phyloP scores from a whole-genome alignment of 2,329 filamentous ascomycete species.

The Cordyceps farinosa region DNA sequence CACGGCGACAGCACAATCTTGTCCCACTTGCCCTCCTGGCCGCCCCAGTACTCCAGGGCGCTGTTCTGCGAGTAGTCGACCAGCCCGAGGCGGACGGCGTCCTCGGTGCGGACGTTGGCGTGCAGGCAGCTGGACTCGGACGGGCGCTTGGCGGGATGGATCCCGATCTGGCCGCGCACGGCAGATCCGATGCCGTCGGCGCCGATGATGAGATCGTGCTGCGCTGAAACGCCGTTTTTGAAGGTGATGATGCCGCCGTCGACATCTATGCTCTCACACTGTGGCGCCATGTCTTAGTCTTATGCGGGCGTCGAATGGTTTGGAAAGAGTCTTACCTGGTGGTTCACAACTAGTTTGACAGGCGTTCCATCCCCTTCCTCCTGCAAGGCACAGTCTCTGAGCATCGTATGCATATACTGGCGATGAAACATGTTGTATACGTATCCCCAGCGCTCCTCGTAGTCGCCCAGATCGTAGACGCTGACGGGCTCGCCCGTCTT shows the following conservation, averaged over 20 bases:
- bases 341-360: slow-evolving; percentile 53
- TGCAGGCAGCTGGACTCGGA: slow-evolving; percentile 61
- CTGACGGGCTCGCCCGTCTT: slow-evolving; percentile 63
- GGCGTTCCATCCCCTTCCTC: slow-evolving; percentile 51
- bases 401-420: slow-evolving; percentile 65
- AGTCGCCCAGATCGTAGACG: slow-evolving; percentile 61
- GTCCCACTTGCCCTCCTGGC: slow-evolving; percentile 58
- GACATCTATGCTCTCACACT: slow-evolving; percentile 51
- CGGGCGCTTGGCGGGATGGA: slow-evolving; percentile 56
- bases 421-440: slow-evolving; percentile 68
- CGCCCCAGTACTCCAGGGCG: slow-evolving; percentile 69
- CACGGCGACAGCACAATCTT: slow-evolving; percentile 71
- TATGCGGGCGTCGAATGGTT: not conserved
- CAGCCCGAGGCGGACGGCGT: slow-evolving; percentile 57
- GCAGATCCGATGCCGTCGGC: slow-evolving; percentile 65
- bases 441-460: slow-evolving; percentile 62
- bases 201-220: slow-evolving; percentile 60
- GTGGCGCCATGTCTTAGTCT: not conserved
- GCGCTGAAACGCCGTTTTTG: slow-evolving; percentile 44
- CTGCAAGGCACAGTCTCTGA: slow-evolving; percentile 56
- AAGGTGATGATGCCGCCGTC: slow-evolving; percentile 49
- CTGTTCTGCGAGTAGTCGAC: slow-evolving; percentile 58
- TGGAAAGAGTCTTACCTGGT: slow-evolving; percentile 38
- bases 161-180: slow-evolving; percentile 61
- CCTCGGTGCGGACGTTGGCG: slow-evolving; percentile 59